Percentiles rank a stretch among this genome's conserved stretches.
Conservation (phyloP, 352 stramenopile genomes). For the Peronospora destructor region DNA sequence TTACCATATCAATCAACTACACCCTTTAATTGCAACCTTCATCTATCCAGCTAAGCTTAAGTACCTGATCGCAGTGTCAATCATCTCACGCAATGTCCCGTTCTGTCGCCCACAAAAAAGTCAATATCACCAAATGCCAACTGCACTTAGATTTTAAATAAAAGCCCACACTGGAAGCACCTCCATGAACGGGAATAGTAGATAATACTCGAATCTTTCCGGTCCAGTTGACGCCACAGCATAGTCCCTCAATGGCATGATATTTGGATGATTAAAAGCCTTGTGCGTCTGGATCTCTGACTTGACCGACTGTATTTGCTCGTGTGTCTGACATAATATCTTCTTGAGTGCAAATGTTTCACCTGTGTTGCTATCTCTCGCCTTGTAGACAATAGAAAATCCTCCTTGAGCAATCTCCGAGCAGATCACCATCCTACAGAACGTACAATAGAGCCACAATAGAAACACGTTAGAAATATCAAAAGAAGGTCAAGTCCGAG, state of each 20-base stretch:
- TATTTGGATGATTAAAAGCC: conserved; percentile 65
- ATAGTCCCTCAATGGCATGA: conserved; percentile 82
- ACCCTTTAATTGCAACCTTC: too few relatives aligned
- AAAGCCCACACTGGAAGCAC: conserved; percentile 14
- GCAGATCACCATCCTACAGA: conserved; percentile 43
- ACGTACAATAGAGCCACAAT: conserved; percentile 1
- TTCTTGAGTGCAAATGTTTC: conserved; percentile 87
- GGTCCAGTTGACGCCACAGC: conserved; percentile 45
- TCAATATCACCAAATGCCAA: background rate
- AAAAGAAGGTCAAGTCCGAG: background rate
- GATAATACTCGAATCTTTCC: conserved; percentile 61
- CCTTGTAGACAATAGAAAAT: conserved; percentile 83
- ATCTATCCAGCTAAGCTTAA: background rate
- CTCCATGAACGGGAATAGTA: conserved; percentile 85
- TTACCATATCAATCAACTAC: background rate
- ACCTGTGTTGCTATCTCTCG: conserved; percentile 60
- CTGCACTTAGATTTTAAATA: background rate
- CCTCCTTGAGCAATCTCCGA: conserved; percentile 78
- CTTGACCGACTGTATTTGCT: conserved; percentile 75
- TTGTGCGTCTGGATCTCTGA: conserved; percentile 78
- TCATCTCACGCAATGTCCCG: conserved; percentile 79
- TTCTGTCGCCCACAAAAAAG: conserved; percentile 33
- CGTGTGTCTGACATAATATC: conserved; percentile 76
- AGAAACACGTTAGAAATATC: background rate
- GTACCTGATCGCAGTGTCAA: conserved; percentile 58